Conservation (phyloP, 768 basidiomycete genomes). For the Rhizopogon sp. region DNA sequence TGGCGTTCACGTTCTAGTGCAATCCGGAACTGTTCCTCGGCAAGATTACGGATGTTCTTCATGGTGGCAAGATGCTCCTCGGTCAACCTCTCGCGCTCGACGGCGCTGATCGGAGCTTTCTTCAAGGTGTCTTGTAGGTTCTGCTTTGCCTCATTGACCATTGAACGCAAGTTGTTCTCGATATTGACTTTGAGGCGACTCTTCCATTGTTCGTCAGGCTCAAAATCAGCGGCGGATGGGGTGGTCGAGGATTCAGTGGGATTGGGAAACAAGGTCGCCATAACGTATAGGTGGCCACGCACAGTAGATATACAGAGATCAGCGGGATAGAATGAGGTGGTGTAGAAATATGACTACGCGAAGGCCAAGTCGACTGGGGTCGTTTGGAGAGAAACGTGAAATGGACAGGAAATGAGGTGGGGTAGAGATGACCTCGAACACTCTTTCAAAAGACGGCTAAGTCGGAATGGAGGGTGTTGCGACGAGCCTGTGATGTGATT, state of each 20-base stretch:
- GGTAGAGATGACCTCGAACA: constrained; percentile 9
- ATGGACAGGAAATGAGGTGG: constrained; percentile 8
- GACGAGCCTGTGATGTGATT: constrained; percentile 34
- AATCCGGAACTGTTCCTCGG: constrained; percentile 39
- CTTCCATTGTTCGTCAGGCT: constrained; percentile 58
- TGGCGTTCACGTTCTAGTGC: constrained; percentile 45
- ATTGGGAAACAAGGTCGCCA: constrained; percentile 20
- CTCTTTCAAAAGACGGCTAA: constrained; percentile 11
- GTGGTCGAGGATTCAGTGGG: constrained; percentile 8
- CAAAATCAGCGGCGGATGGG: constrained; percentile 23
- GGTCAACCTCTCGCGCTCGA: constrained; percentile 31
- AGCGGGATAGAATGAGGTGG: not conserved
- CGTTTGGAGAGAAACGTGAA: constrained; percentile 3
- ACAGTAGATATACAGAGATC: constrained; percentile 2
- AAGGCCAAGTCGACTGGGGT: not conserved
- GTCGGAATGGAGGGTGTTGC: constrained; percentile 13
- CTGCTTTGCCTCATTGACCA: constrained; percentile 60
- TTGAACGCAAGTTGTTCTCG: constrained; percentile 34
- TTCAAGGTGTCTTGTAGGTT: constrained; percentile 49
- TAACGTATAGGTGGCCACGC: constrained; percentile 9
- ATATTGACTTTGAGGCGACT: constrained; percentile 42
- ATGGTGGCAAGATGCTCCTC: constrained; percentile 37
- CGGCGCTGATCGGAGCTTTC: constrained; percentile 30
- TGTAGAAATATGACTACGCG: constrained; percentile 1
- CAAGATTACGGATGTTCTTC: constrained; percentile 39